These are phyloP conservation scores for Globisporangium cylindrosporum DNA, from an alignment of 352 stramenopile genomes.

Conservation along the genomic window DNA sequence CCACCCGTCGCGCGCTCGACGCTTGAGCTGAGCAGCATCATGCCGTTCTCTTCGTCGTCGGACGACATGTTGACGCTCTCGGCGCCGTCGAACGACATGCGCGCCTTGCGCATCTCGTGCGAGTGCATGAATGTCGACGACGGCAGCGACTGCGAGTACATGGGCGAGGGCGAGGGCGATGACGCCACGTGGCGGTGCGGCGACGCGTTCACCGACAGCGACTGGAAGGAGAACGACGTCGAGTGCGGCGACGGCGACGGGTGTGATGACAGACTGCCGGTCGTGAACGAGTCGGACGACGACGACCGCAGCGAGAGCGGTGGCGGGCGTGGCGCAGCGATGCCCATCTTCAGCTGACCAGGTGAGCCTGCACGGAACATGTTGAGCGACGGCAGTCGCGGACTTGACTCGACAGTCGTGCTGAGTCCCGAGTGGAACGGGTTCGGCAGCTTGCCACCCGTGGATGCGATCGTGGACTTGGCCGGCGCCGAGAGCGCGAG, in stretches of 20 bases:
- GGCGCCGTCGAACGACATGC: slow-evolving; percentile 60
- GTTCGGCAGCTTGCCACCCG: slow-evolving; percentile 40
- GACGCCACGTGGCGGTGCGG: slow-evolving; percentile 20
- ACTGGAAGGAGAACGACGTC: slow-evolving; percentile 43
- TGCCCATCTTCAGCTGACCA: slow-evolving; percentile 59
- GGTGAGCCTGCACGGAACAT: slow-evolving; percentile 66
- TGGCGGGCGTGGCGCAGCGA: slow-evolving; percentile 43
- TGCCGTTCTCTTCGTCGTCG: slow-evolving; percentile 64
- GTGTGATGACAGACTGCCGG: slow-evolving; percentile 26
- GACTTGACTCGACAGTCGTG: slow-evolving; percentile 58
- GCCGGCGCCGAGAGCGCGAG: slow-evolving; percentile 67
- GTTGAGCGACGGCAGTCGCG: slow-evolving; percentile 66
- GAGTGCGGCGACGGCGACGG: slow-evolving; percentile 33
- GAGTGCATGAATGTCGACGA: slow-evolving; percentile 66
- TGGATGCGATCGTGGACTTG: slow-evolving; percentile 31
- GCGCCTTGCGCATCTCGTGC: slow-evolving; percentile 28
- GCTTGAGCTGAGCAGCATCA: slow-evolving; percentile 73
- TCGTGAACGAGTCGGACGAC: slow-evolving; percentile 52
- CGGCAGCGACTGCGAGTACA: slow-evolving; percentile 74
- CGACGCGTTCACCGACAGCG: slow-evolving; percentile 29
- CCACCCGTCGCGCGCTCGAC: slow-evolving; percentile 38
- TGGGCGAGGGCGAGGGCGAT: slow-evolving; percentile 19
- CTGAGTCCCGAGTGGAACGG: slow-evolving; percentile 39
- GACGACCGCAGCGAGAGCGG: slow-evolving; percentile 58
- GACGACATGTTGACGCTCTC: slow-evolving; percentile 66